Evolutionary conservation across 495 filamentous ascomycete species (phyloP).

Genomic region (Schizothecium vesticola): DNA sequence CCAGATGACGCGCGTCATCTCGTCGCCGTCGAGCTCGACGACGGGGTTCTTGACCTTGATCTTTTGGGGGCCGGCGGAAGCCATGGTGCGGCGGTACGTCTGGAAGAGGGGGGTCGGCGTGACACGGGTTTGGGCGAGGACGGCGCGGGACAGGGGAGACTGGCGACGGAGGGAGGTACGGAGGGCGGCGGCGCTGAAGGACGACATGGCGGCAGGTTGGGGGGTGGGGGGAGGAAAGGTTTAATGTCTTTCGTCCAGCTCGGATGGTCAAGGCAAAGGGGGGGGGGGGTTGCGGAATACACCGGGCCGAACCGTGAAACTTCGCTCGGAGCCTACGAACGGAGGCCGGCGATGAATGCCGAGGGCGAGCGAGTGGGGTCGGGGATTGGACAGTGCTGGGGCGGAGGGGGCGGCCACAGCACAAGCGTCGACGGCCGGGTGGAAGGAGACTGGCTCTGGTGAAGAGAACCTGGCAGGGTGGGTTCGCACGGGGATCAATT

Average conservation of each 20-base stretch:
- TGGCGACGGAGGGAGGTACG: conserved; percentile 25
- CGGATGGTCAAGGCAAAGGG: conserved; percentile 10
- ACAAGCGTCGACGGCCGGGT: neutral
- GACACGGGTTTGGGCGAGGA: conserved; percentile 16
- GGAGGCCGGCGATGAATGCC: conserved; percentile 23
- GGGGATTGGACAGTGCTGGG: conserved; percentile 12
- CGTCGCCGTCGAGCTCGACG: conserved; percentile 95
- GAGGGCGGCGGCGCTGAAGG: conserved; percentile 24
- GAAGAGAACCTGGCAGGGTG: neutral
- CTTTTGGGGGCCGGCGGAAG: conserved; percentile 48
- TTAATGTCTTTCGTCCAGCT: conserved; percentile 2
- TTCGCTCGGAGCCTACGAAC: conserved; percentile 10
- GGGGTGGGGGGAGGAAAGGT: conserved; percentile 11
- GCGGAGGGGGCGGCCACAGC: conserved; percentile 21
- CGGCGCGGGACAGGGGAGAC: conserved; percentile 19
- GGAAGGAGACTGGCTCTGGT: neutral
- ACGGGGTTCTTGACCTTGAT: conserved; percentile 98
- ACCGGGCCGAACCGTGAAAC: conserved; percentile 21
- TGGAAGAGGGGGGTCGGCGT: conserved; percentile 21
- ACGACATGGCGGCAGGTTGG: conserved; percentile 24
- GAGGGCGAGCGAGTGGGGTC: conserved; percentile 16
- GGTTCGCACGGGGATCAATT: neutral
- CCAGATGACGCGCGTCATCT: conserved; percentile 99
- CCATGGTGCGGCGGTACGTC: conserved; percentile 36
- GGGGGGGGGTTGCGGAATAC: conserved; percentile 10